phyloP scores from a whole-genome alignment of 345 rosid genomes.

The Kernera saxatilis region DNA sequence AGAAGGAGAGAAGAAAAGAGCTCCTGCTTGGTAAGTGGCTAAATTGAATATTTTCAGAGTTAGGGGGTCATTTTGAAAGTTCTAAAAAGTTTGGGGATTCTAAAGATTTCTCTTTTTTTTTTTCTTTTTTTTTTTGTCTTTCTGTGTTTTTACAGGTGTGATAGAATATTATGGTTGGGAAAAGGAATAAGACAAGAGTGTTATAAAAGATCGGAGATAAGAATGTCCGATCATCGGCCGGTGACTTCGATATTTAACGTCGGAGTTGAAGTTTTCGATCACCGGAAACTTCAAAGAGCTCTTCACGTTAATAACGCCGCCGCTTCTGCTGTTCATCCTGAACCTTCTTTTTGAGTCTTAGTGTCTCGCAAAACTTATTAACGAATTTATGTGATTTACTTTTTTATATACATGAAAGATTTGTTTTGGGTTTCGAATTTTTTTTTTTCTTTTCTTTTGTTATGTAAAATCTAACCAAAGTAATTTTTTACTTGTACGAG shows the following conservation, averaged over 20 bases:
- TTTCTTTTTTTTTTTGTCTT: background rate
- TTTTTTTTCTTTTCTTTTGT: background rate
- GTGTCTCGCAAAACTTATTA: background rate
- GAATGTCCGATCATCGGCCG: conserved; percentile 92
- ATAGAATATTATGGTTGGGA: conserved; percentile 87
- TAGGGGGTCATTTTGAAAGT: background rate
- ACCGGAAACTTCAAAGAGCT: conserved; percentile 71
- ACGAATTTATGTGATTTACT: conserved; percentile 2
- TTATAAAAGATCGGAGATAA: conserved; percentile 59
- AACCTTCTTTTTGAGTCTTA: conserved; percentile 40
- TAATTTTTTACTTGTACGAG: conserved; percentile 8
- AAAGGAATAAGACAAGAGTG: conserved; percentile 72
- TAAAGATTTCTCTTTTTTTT: too few relatives aligned
- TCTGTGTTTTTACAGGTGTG: conserved; percentile 59
- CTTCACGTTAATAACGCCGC: conserved; percentile 67
- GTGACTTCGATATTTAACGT: conserved; percentile 68
- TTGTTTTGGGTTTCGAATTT: background rate
- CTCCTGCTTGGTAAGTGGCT: conserved; percentile 86
- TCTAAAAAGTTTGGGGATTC: background rate
- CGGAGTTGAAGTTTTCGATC: conserved; percentile 79
- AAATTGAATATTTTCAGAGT: background rate
- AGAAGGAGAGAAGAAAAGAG: conserved; percentile 92
- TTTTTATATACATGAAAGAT: conserved; percentile 3
- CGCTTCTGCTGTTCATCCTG: conserved; percentile 76
- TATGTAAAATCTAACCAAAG: conserved; percentile 14